Evolutionary conservation across 495 filamentous ascomycete genomes (phyloP).

Genomic region (Aspergillus bridgeri): DNA sequence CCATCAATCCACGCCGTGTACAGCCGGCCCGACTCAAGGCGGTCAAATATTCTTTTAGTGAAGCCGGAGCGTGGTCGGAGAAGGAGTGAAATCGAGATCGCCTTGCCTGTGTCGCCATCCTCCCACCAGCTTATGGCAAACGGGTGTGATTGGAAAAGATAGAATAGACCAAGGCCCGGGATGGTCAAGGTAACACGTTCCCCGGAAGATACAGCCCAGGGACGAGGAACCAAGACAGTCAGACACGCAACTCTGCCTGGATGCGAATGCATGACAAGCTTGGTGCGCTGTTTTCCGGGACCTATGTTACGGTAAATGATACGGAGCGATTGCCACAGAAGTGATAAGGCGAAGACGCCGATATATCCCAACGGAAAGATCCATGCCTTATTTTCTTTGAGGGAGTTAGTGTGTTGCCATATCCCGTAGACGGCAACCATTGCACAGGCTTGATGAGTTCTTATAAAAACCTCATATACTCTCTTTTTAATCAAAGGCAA

Average conservation of each 20-base stretch:
- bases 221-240: constrained; percentile 21
- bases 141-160: constrained; percentile 25
- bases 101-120: constrained; percentile 13
- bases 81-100: constrained; percentile 22
- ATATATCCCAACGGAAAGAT: constrained; percentile 8
- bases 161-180: constrained; percentile 21
- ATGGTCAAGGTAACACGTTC: constrained; percentile 26
- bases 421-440: constrained; percentile 8
- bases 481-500: constrained; percentile 16
- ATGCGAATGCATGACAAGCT: constrained; percentile 3
- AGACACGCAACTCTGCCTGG: constrained; percentile 8
- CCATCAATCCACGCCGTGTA: constrained; percentile 31
- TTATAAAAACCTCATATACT: constrained; percentile 21
- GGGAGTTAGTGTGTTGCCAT: constrained; percentile 9
- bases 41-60: constrained; percentile 17
- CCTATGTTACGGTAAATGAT: constrained; percentile 15
- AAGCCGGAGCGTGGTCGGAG: constrained; percentile 29
- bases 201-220: constrained; percentile 24
- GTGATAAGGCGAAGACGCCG: neutral
- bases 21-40: constrained; percentile 10
- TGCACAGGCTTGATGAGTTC: constrained; percentile 18
- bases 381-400: neutral
- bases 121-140: constrained; percentile 37
- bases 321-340: constrained; percentile 1
- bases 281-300: constrained; percentile 6